These are phyloP conservation scores for Lactuca saligna DNA, from an alignment of 129 eudicot genomes.

Conservation along the genomic window DNA sequence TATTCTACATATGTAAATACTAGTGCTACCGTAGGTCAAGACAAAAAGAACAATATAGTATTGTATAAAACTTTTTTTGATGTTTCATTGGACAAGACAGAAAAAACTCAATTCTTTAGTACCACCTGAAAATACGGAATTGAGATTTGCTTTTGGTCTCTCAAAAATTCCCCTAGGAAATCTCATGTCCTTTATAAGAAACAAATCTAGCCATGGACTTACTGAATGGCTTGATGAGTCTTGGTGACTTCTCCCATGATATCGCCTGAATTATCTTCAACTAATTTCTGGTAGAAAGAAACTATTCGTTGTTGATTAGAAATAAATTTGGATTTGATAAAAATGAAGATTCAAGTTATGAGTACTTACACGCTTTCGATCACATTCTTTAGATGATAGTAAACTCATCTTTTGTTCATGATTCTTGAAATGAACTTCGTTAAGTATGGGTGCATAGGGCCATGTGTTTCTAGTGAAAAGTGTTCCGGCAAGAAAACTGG, in stretches of 20 bases:
- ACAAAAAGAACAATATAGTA: no score
- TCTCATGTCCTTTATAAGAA: not conserved
- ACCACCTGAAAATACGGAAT: no score
- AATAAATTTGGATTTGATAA: not conserved
- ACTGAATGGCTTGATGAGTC: conserved; percentile 72
- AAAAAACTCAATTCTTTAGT: no score
- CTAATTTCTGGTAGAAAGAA: conserved; percentile 46
- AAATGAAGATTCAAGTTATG: not conserved
- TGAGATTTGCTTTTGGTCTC: no score
- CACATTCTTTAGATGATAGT: conserved; percentile 37
- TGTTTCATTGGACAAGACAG: no score
- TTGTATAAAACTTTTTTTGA: no score
- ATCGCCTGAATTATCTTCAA: conserved; percentile 45
- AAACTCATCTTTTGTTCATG: conserved; percentile 22
- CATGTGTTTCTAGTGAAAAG: conserved; percentile 49
- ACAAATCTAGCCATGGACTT: conserved; percentile 11
- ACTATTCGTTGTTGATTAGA: not conserved
- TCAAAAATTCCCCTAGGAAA: no score
- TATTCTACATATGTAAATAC: no score
- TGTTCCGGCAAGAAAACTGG: conserved; percentile 71
- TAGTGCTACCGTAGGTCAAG: no score
- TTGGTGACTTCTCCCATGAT: conserved; percentile 51
- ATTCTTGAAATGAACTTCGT: conserved; percentile 24
- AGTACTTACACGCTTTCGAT: conserved; percentile 56
- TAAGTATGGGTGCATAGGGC: conserved; percentile 25